Percentiles rank a stretch among this genome's conserved stretches.
These are phyloP conservation scores for Thielaviopsis populi DNA, from an alignment of 2,329 filamentous ascomycete genomes.

Conservation along the genomic window DNA sequence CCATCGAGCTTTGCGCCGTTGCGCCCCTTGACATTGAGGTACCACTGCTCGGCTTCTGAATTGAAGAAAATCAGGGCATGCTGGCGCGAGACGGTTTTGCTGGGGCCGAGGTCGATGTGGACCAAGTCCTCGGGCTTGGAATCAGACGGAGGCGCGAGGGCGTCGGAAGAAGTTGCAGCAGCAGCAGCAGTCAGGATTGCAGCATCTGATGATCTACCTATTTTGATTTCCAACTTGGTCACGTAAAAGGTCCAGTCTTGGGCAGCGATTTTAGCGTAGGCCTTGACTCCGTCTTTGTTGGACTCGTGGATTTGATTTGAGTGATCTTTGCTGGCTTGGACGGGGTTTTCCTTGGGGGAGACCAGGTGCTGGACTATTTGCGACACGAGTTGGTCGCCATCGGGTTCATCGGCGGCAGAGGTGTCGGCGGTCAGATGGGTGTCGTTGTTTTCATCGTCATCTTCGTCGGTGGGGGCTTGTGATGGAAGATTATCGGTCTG, in stretches of 20 bases:
- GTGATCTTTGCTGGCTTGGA: conserved; percentile 47
- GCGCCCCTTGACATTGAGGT: conserved; percentile 72
- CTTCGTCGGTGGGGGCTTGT: conserved; percentile 20
- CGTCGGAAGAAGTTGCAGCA: background rate
- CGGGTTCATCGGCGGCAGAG: conserved; percentile 27
- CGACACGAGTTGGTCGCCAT: conserved; percentile 41
- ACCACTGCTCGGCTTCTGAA: conserved; percentile 57
- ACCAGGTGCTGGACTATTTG: conserved; percentile 39
- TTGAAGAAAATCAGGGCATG: conserved; percentile 65
- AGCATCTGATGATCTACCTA: conserved; percentile 41
- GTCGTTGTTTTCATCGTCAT: conserved; percentile 32
- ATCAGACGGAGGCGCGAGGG: background rate
- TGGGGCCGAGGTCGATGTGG: conserved; percentile 79
- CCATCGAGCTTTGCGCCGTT: conserved; percentile 84
- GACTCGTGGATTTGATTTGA: conserved; percentile 49
- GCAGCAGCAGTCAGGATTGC: conserved; percentile 26
- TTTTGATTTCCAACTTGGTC: conserved; percentile 57
- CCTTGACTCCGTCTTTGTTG: conserved; percentile 48
- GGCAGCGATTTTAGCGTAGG: conserved; percentile 70
- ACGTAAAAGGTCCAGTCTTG: conserved; percentile 77
- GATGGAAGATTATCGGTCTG: conserved; percentile 28
- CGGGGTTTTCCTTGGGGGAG: conserved; percentile 29
- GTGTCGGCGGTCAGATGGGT: conserved; percentile 31
- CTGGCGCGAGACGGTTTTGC: conserved; percentile 64
- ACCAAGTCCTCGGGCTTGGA: conserved; percentile 36